These are phyloP conservation scores for Lachancea sp. DNA, from an alignment of 805 yeast species.

Conservation along the genomic window DNA sequence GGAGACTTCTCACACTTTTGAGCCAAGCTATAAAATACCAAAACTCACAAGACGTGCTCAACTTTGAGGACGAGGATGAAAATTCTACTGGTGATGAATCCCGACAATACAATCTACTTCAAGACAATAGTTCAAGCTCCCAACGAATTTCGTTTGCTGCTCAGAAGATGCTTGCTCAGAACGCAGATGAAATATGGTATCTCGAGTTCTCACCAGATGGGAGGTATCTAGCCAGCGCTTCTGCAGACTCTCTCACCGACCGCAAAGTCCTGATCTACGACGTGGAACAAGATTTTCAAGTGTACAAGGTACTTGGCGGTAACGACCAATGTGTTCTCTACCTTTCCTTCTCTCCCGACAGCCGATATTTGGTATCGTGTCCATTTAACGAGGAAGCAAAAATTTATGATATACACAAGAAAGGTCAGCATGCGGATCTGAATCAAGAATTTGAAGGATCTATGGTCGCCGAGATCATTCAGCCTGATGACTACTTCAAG, in stretches of 20 bases:
- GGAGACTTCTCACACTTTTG: slow-evolving; percentile 44
- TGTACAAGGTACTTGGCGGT: slow-evolving; percentile 36
- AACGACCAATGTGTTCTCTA: slow-evolving; percentile 53
- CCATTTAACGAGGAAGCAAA: slow-evolving; percentile 65
- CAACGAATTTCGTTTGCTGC: slow-evolving; percentile 18
- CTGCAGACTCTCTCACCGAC: slow-evolving; percentile 44
- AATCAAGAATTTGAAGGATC: slow-evolving; percentile 15
- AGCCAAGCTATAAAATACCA: slow-evolving; percentile 48
- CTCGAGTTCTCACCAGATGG: slow-evolving; percentile 75
- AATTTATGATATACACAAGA: slow-evolving; percentile 56
- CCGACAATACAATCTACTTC: slow-evolving; percentile 17
- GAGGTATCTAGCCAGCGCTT: slow-evolving; percentile 65
- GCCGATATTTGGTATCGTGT: slow-evolving; percentile 58
- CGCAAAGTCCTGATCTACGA: slow-evolving; percentile 59
- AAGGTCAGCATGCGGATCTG: slow-evolving; percentile 19
- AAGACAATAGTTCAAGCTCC: slow-evolving; percentile 17
- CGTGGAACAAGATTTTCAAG: slow-evolving; percentile 41
- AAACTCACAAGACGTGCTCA: slow-evolving; percentile 32
- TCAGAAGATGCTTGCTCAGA: slow-evolving; percentile 33
- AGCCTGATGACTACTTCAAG: slow-evolving; percentile 26
- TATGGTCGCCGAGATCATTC: slow-evolving; percentile 22
- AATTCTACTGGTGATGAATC: slow-evolving; percentile 9
- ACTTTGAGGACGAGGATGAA: slow-evolving; percentile 23
- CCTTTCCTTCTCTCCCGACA: slow-evolving; percentile 72
- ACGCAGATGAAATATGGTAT: slow-evolving; percentile 78